These are phyloP conservation scores for Boletus rex-veris DNA, from an alignment of 768 basidiomycete genomes.

Conservation along the genomic window DNA sequence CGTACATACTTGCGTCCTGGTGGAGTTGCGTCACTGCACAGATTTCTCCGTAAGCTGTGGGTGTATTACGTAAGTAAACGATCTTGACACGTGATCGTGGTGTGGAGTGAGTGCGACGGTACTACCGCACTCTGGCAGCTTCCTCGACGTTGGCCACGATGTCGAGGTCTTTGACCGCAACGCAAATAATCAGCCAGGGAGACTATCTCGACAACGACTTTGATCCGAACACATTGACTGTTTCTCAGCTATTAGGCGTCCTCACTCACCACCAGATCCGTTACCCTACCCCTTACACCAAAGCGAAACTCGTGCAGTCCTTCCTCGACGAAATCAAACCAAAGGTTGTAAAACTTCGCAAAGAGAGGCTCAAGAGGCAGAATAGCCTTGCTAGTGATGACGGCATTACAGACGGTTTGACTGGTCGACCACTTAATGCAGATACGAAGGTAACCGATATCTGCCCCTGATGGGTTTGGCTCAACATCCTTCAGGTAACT, in stretches of 20 bases:
- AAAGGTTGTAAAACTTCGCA: conserved; percentile 53
- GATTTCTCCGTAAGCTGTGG: too few species aligned
- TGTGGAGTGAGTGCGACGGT: conserved; percentile 1
- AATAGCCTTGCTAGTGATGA: conserved; percentile 76
- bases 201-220: conserved; percentile 80
- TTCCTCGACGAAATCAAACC: conserved; percentile 76
- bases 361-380: conserved; percentile 60
- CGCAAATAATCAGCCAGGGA: conserved; percentile 69
- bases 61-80: not conserved
- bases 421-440: conserved; percentile 61
- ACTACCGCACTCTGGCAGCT: not conserved
- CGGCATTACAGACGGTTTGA: conserved; percentile 79
- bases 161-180: conserved; percentile 69
- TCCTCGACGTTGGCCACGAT: conserved; percentile 38
- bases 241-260: conserved; percentile 77
- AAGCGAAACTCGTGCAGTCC: conserved; percentile 70
- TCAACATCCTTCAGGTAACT: conserved; percentile 17
- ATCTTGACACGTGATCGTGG: conserved; percentile 22
- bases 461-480: conserved; percentile 4
- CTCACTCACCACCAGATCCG: conserved; percentile 73
- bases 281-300: conserved; percentile 73
- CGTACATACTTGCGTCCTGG: too few species aligned
- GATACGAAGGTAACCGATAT: conserved; percentile 40
- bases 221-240: conserved; percentile 67
- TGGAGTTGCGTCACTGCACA: too few species aligned